Conservation (phyloP, 2,329 filamentous ascomycete genomes). For the Chrysoporthe deuterocubensis region DNA sequence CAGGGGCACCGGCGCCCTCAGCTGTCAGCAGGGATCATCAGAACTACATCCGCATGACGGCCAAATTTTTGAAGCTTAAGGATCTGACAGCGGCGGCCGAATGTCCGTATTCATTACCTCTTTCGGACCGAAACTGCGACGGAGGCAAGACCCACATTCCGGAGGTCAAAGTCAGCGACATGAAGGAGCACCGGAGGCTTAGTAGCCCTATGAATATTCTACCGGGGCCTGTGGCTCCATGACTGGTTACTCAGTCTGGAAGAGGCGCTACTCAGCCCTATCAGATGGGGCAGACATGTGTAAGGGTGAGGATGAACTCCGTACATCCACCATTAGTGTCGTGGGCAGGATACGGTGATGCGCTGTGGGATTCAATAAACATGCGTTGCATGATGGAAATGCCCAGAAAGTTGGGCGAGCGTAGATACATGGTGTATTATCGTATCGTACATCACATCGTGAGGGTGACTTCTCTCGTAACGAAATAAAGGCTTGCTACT, state of each 20-base stretch:
- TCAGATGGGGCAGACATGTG: slow-evolving; percentile 3
- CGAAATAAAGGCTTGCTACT: neutral
- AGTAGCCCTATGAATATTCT: neutral
- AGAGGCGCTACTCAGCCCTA: slow-evolving; percentile 6
- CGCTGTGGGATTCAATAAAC: neutral
- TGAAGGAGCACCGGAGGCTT: slow-evolving; percentile 4
- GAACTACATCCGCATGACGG: neutral
- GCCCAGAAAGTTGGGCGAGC: neutral
- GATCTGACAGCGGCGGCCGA: slow-evolving; percentile 2
- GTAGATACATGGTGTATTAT: neutral
- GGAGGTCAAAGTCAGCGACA: neutral
- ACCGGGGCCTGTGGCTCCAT: neutral
- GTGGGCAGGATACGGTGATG: neutral
- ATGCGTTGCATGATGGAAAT: neutral
- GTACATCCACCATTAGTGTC: neutral
- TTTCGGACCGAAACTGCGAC: neutral
- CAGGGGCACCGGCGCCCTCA: neutral
- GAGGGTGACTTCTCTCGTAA: neutral
- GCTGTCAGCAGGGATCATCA: slow-evolving; percentile 6
- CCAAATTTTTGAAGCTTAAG: neutral
- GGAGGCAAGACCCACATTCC: neutral
- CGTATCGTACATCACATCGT: neutral
- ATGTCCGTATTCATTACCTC: neutral
- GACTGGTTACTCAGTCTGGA: neutral
- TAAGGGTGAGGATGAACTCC: neutral